phyloP scores from a whole-genome alignment of 768 basidiomycete genomes.

The Psilocybe sp. region DNA sequence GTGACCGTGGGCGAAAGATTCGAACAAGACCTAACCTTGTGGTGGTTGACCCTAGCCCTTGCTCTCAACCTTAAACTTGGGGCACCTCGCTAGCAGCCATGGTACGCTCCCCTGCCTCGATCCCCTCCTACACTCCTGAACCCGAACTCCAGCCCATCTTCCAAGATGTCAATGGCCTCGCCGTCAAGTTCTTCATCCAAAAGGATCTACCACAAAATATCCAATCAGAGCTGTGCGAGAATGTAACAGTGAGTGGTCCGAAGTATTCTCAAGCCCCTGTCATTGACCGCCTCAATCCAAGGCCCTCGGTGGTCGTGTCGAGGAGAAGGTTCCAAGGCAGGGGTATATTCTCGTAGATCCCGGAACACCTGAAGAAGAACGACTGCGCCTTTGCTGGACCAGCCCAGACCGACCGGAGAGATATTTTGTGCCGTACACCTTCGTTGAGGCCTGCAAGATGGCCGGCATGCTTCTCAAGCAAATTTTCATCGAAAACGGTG shows the following conservation, averaged over 20 bases:
- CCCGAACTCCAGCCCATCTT: slow-evolving; percentile 56
- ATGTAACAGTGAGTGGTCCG: slow-evolving; percentile 53
- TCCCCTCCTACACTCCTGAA: neutral
- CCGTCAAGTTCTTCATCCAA: slow-evolving; percentile 83
- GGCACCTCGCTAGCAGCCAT: slow-evolving; percentile 20
- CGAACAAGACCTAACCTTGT: slow-evolving; percentile 32
- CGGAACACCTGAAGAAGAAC: slow-evolving; percentile 68
- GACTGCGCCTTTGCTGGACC: slow-evolving; percentile 73
- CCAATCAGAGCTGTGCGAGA: slow-evolving; percentile 71
- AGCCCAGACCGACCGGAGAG: slow-evolving; percentile 68
- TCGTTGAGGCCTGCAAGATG: slow-evolving; percentile 83
- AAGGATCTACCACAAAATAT: slow-evolving; percentile 69
- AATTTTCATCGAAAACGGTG: slow-evolving; percentile 67
- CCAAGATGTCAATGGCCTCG: slow-evolving; percentile 61
- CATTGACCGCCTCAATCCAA: neutral
- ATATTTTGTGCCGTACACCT: slow-evolving; percentile 78
- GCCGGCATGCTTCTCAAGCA: slow-evolving; percentile 71
- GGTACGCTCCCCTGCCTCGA: slow-evolving; percentile 9
- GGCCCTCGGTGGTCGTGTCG: slow-evolving; percentile 63
- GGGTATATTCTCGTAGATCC: slow-evolving; percentile 74
- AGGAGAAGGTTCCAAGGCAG: slow-evolving; percentile 72
- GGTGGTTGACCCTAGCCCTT: slow-evolving; percentile 32
- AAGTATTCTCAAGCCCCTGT: neutral
- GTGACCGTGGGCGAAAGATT: too few species aligned
- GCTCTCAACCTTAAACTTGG: slow-evolving; percentile 55